phyloP scores from a whole-genome alignment of 2,329 filamentous ascomycete genomes.

The Ophiocordyceps robertsii region DNA sequence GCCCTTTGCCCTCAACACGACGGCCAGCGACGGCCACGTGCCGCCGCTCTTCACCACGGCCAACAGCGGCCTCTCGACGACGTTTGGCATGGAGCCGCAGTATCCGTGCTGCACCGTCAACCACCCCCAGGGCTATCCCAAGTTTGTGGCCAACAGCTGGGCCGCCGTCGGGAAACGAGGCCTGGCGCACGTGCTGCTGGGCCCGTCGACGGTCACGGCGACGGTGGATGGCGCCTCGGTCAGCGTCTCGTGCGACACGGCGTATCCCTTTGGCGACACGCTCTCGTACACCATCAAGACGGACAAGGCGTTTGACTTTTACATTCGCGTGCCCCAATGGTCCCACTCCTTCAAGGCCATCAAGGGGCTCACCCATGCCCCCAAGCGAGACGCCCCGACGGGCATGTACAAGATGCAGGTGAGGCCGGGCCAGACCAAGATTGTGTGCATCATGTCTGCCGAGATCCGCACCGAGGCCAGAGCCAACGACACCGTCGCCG shows the following conservation, averaged over 20 bases:
- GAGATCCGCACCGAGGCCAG: conserved; percentile 9
- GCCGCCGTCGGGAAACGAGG: conserved; percentile 25
- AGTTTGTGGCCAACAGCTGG: conserved; percentile 36
- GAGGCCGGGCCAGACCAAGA: conserved; percentile 6
- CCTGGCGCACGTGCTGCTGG: conserved; percentile 35
- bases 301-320: conserved; percentile 12
- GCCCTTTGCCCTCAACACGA: conserved; percentile 29
- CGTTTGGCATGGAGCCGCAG: conserved; percentile 34
- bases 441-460: conserved; percentile 8
- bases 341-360: conserved; percentile 5
- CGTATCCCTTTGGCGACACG: conserved; percentile 26
- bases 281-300: conserved; percentile 14
- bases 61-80: conserved; percentile 23
- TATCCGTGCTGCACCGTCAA: conserved; percentile 46
- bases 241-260: conserved; percentile 29
- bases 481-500: conserved; percentile 21
- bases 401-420: conserved; percentile 10
- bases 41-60: conserved; percentile 31
- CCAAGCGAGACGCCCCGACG: conserved; percentile 3
- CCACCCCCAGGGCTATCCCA: conserved; percentile 42
- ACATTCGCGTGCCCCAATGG: conserved; percentile 16
- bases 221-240: conserved; percentile 19
- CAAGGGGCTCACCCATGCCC: conserved; percentile 1
- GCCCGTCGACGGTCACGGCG: conserved; percentile 27
- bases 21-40: conserved; percentile 9